phyloP scores from a whole-genome alignment of 495 filamentous ascomycete genomes.

The Aspergillus conjunctus region DNA sequence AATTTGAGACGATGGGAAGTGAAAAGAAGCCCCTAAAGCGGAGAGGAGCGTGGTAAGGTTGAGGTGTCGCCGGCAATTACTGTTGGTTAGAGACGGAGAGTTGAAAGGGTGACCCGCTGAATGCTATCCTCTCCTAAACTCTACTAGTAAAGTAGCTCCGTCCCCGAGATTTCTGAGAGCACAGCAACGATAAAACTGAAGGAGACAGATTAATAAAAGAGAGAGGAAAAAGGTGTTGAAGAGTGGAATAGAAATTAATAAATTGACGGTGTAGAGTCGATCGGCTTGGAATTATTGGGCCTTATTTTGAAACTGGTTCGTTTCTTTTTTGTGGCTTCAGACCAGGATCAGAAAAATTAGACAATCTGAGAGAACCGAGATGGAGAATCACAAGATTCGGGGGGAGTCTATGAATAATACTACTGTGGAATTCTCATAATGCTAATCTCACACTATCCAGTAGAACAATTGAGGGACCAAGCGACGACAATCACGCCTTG shows the following conservation, averaged over 20 bases:
- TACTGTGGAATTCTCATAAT: too few species aligned
- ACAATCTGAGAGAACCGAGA: background rate
- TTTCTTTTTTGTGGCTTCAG: constrained; percentile 7
- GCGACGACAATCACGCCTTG: too few species aligned
- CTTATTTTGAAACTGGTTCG: constrained; percentile 3
- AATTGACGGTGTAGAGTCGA: background rate
- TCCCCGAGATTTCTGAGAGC: too few species aligned
- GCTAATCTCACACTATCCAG: too few species aligned
- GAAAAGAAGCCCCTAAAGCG: constrained; percentile 18
- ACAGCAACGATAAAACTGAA: background rate
- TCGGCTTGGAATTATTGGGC: background rate
- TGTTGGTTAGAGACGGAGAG: background rate
- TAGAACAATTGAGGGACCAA: too few species aligned
- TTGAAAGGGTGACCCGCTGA: background rate
- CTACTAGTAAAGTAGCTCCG: too few species aligned
- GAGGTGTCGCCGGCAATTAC: background rate
- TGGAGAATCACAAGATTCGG: background rate
- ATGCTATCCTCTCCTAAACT: too few species aligned
- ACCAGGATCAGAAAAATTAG: background rate
- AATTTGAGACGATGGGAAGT: background rate
- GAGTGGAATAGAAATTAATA: background rate
- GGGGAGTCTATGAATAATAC: too few species aligned
- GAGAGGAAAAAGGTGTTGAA: background rate
- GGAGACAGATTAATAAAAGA: background rate
- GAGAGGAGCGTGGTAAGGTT: constrained; percentile 13